Evolutionary conservation across 768 basidiomycete genomes (phyloP), one percentile per base, ranked within the genome.

Genomic region (Tylopilus plumbeoviolaceoides): DNA sequence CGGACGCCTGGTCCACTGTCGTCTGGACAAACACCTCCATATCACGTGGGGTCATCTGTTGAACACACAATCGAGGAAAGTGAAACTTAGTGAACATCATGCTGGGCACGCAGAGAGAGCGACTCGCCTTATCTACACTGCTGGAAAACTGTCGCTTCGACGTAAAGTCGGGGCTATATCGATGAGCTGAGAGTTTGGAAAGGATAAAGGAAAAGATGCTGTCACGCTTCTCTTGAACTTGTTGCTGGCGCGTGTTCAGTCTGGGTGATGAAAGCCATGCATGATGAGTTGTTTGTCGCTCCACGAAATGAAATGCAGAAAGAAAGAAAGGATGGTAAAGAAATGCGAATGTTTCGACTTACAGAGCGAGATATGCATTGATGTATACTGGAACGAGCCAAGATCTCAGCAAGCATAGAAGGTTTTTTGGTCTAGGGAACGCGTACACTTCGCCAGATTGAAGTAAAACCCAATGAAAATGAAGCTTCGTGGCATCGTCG

Each of bases 381-480:
- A 77, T 68, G 57, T 82, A 82, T 28, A 82, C 79, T 83, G 43
- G 18, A 23, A 14, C 1, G 15, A 39, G 15, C 3, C 31, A 12
- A 38, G 8, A 20, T 1, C 2, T 62, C 30, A 54, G 30, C 18
- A 44, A 9, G 5, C 5, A 7, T 21, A 6, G 31, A 42, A 12
- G 14, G 17, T 11, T 15, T 21, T 11, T 30, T 10, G 28, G 33
- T 33, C 33, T 33, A 33, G 17, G 14, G 20, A 42, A 51, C n/a
- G 59, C 79, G 46, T 50, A 82, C 81, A 56, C 66, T 82, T 81
- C 59, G 78, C 76, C 30, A 81, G 62, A 11, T 75, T 68, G 31
- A 82, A 68, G 56, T 79, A 80, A 55, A 80, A 76, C 1, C 68
- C 78, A 71, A 81, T 55, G 67, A 78, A 81, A 48, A 82, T 68